Evolutionary conservation across 129 eudicot species (phyloP), one percentile per base, ranked within the genome.

Genomic region (Helianthus tuberosus): DNA sequence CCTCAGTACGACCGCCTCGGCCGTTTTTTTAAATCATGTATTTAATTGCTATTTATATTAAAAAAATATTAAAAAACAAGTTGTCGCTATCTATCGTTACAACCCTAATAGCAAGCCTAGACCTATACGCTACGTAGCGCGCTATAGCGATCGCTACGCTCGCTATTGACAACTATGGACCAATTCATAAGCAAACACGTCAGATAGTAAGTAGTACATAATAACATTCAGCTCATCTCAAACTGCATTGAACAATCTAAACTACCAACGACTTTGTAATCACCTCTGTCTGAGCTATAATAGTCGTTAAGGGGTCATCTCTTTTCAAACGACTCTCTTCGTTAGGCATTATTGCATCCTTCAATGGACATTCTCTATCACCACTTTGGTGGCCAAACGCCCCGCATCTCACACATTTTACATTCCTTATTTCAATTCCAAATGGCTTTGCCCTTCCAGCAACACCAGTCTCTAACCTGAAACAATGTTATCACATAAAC

Each of bases 361-460:
- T 95, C 77, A 91, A 74, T 35, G 99, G 97, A 80, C 99, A 95
- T 71, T 91, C 99, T 68, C 99, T 91, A 82, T 95, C 99, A 67
- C 99, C 99, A 60, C 97, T 91, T 82, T 95, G 97, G 67, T 95
- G 99, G 32, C 99, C 99, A 82, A 53, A 91, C 8, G 72, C 83
- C 1, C 99, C 99, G 10, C 99, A 95, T 84, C 99, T 95, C 55
- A 91, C 84, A 83, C 99, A 95, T 68, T 95, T 95, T n/a, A 95
- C 99, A 82, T 95, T 95, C 59, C 99, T 90, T 51, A 95, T 86
- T 81, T 95, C 97, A 71, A 91, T 80, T 54, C 94, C 98, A 91
- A 95, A 95, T 52, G 99, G 97, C 71, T 77, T 95, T 29, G 88
- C 88, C 77, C 99, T 79, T 41, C 85, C 97, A 75, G 85, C 77